Evolutionary conservation across 2,329 filamentous ascomycete species (phyloP), one percentile per base, ranked within the genome.

Genomic region (Ophiocordyceps robertsii): DNA sequence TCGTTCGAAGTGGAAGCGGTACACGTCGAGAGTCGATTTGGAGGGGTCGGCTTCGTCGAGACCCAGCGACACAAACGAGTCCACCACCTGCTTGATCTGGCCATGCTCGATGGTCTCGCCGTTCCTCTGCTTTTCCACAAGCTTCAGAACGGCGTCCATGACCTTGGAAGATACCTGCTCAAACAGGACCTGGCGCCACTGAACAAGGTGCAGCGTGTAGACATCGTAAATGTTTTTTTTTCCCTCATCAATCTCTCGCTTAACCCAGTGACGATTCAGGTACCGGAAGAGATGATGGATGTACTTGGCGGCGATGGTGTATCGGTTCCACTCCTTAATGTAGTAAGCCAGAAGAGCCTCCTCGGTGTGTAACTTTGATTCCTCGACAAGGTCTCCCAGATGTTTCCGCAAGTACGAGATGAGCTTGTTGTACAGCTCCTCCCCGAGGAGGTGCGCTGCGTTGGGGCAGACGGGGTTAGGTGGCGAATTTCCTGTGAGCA

Each of bases 211-310:
- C 31, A 98, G 68, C 0, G 92, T 98, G 64, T 98, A 98, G 39
- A 98, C 92, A 61, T 98, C 92, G 62, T 93, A 96, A 8, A 96
- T 85, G 55, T 90, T 85, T 69, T 96, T 95, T 68, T 98, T 96
- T 30, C 92, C 92, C 62, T 98, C 92, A 49, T 98, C 92, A 66
- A 98, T 95, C 66, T 98, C 92, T 29, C 92, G 76, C 72, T 95
- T 98, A 2, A 98, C 92, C 92, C 93, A 98, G 65, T 98, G 92
- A 29, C 92, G 79, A 58, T 98, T 98, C 24, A 98, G 77, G 58
- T 98, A 98, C 42, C 83, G 73, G 70, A 98, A 98, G 8, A 98
- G 69, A 59, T 98, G 90, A 63, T 98, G 93, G 60, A 95, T 92
- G 66, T 94, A 98, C 63, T 93, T 94, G 46, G 89, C 92, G 1